These are phyloP conservation scores for Aspergillus sp. DNA, from an alignment of 2,329 filamentous ascomycete genomes.

Conservation along the genomic window DNA sequence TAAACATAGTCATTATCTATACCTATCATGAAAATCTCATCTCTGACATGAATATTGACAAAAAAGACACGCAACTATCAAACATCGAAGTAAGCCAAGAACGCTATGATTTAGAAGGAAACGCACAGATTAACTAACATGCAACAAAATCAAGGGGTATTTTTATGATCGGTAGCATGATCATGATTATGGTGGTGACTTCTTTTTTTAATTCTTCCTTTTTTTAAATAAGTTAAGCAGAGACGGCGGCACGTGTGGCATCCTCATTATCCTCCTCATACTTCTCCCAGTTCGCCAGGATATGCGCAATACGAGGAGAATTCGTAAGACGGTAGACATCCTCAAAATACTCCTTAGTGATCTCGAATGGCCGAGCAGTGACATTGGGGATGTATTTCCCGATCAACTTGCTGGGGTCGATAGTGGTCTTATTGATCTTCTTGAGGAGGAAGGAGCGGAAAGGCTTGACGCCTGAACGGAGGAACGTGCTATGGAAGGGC, in stretches of 20 bases:
- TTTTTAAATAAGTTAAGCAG: slow-evolving; percentile 3
- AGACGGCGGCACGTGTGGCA: slow-evolving; percentile 10
- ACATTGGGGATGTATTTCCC: slow-evolving; percentile 99
- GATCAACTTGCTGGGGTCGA: slow-evolving; percentile 91
- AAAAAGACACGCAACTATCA: too few relatives aligned
- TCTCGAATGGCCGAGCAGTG: slow-evolving; percentile 86
- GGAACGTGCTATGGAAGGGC: slow-evolving; percentile 97
- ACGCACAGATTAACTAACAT: too few relatives aligned
- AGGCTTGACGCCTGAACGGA: slow-evolving; percentile 95
- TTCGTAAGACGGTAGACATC: slow-evolving; percentile 95
- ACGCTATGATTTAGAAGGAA: too few relatives aligned
- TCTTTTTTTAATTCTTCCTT: slow-evolving; percentile 14
- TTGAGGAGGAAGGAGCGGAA: slow-evolving; percentile 97
- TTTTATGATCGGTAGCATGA: too few relatives aligned
- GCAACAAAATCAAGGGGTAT: too few relatives aligned
- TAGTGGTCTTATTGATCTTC: slow-evolving; percentile 99
- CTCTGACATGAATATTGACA: too few relatives aligned
- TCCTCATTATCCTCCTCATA: slow-evolving; percentile 43
- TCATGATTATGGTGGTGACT: slow-evolving; percentile 7
- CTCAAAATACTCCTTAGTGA: slow-evolving; percentile 99
- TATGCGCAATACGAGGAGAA: slow-evolving; percentile 48
- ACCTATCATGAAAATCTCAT: too few relatives aligned
- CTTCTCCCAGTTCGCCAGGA: slow-evolving; percentile 76
- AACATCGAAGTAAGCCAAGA: too few relatives aligned
- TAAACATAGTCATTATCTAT: slow-evolving; percentile 2